phyloP scores from a whole-genome alignment of 1,284 basidiomycete species.

The Lentinus polychrous region DNA sequence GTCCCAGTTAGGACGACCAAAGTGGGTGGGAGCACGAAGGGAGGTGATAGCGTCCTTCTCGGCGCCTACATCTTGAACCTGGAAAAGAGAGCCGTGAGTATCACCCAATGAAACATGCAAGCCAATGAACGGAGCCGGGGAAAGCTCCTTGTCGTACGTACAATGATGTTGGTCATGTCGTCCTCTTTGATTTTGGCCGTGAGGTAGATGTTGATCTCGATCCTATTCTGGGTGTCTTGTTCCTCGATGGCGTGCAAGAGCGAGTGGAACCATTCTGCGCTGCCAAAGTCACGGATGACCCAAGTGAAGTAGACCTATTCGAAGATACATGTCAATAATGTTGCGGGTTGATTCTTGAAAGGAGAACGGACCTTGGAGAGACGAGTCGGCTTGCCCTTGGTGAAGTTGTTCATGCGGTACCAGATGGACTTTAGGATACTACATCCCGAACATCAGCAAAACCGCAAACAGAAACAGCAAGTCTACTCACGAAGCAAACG shows the following conservation, averaged over 20 bases:
- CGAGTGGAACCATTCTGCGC: conserved; percentile 91
- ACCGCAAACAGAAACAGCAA: conserved; percentile 9
- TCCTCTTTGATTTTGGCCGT: conserved; percentile 85
- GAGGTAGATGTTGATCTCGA: conserved; percentile 89
- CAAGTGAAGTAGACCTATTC: conserved; percentile 73
- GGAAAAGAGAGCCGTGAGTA: not conserved
- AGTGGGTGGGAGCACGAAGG: conserved; percentile 86
- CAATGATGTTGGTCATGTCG: conserved; percentile 85
- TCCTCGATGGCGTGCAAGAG: conserved; percentile 87
- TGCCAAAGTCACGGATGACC: conserved; percentile 85
- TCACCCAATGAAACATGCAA: not conserved
- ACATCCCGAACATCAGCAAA: conserved; percentile 4
- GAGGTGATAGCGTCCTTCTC: conserved; percentile 84
- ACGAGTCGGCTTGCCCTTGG: conserved; percentile 63
- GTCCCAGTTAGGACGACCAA: conserved; percentile 91
- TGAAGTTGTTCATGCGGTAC: conserved; percentile 86
- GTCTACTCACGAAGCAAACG: conserved; percentile 74
- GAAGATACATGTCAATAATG: not conserved
- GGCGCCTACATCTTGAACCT: conserved; percentile 82
- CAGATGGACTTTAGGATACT: conserved; percentile 89
- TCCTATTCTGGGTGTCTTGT: conserved; percentile 75
- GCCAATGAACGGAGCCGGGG: not conserved
- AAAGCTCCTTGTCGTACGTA: conserved; percentile 31
- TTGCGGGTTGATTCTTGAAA: not conserved
- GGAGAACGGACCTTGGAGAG: conserved; percentile 48